Conservation (phyloP, 2,329 filamentous ascomycete species). For the Calonectria leucothoes region DNA sequence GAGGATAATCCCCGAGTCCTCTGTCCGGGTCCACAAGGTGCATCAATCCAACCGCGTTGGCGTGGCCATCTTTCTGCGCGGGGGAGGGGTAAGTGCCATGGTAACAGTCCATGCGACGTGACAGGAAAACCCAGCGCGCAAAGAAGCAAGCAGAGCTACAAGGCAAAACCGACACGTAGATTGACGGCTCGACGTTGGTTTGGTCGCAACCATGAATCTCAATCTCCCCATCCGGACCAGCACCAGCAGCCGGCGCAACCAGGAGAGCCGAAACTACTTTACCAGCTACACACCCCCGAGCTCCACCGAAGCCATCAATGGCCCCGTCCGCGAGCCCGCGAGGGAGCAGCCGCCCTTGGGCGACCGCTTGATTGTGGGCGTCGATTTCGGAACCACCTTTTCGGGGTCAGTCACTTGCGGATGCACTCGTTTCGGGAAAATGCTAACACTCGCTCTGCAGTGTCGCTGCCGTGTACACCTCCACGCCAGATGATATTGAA, state of each 20-base stretch:
- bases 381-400: slow-evolving; percentile 89
- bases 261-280: slow-evolving; percentile 68
- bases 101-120: slow-evolving; percentile 27
- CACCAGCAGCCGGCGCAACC: slow-evolving; percentile 61
- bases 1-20: slow-evolving; percentile 6
- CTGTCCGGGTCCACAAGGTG: slow-evolving; percentile 11
- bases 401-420: slow-evolving; percentile 68
- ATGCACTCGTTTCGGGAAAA: background rate
- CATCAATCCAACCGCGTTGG: slow-evolving; percentile 22
- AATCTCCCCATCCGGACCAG: slow-evolving; percentile 62
- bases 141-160: background rate
- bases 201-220: slow-evolving; percentile 57
- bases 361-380: slow-evolving; percentile 79
- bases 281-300: slow-evolving; percentile 66
- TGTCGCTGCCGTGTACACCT: slow-evolving; percentile 79
- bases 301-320: slow-evolving; percentile 72
- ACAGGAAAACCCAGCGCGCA: slow-evolving; percentile 2
- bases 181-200: background rate
- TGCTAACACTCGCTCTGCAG: slow-evolving; percentile 36
- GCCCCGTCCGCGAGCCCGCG: slow-evolving; percentile 67
- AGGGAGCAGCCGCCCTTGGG: slow-evolving; percentile 63
- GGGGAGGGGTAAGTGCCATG: slow-evolving; percentile 41
- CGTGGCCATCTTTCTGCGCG: slow-evolving; percentile 25
- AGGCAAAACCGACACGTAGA: background rate
- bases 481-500: slow-evolving; percentile 82